Percentiles rank a stretch among this genome's conserved stretches.
These are phyloP conservation scores for Flaveria sonorensis DNA, from an alignment of 129 eudicot species.

Conservation along the genomic window DNA sequence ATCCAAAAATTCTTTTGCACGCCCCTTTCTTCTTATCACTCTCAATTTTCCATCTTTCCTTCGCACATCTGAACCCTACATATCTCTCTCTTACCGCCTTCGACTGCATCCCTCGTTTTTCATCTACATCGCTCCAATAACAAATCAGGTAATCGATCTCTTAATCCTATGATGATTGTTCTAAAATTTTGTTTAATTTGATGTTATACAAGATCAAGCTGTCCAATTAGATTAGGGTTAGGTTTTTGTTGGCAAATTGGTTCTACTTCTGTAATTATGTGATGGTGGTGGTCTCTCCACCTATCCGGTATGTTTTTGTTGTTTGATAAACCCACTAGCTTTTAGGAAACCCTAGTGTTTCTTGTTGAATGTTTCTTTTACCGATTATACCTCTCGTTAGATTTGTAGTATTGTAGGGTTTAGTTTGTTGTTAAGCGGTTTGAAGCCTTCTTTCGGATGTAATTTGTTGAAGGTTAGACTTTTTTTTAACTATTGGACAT, in stretches of 20 bases:
- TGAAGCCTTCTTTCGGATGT: constrained; percentile 5
- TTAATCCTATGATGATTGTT: not conserved
- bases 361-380: not conserved
- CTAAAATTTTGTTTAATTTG: not conserved
- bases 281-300: not conserved
- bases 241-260: not conserved
- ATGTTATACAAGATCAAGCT: not conserved
- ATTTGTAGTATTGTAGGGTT: not conserved
- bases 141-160: constrained; percentile 23
- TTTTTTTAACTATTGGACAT: not conserved
- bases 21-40: no score
- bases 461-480: not conserved
- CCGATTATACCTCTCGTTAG: not conserved
- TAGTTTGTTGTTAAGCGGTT: constrained; percentile 13
- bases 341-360: constrained; percentile 19
- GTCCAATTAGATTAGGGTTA: constrained; percentile 8
- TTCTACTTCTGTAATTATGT: not conserved
- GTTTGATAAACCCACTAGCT: constrained; percentile 5
- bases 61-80: not conserved
- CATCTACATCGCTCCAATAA: not conserved
- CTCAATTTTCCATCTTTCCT: not conserved
- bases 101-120: not conserved
- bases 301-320: not conserved
- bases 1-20: no score
- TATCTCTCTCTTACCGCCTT: not conserved